Percentiles rank a stretch among this genome's conserved stretches.
Evolutionary conservation across 2,329 filamentous ascomycete genomes (phyloP).

Genomic region (Leptographium lundbergii): DNA sequence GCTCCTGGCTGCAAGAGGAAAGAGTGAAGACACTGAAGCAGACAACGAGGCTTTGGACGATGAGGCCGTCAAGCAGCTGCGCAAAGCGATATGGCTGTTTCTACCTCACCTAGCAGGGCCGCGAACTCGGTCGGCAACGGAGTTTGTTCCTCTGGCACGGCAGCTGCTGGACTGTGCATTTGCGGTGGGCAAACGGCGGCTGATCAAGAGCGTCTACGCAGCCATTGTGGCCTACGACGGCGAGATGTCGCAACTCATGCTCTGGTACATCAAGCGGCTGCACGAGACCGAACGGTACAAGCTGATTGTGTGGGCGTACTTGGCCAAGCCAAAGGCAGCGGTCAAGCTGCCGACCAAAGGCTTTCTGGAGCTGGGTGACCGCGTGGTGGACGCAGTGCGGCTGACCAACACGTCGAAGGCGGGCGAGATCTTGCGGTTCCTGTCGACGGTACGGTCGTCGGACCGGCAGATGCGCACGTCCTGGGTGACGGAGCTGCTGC

Average conservation of each 20-base stretch:
- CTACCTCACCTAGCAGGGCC: neutral
- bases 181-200: slow-evolving; percentile 9
- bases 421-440: slow-evolving; percentile 17
- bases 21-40: neutral
- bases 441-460: slow-evolving; percentile 14
- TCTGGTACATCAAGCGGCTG: slow-evolving; percentile 21
- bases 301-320: slow-evolving; percentile 21
- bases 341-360: slow-evolving; percentile 6
- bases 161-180: slow-evolving; percentile 19
- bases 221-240: slow-evolving; percentile 16
- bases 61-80: slow-evolving; percentile 1
- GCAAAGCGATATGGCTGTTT: slow-evolving; percentile 5
- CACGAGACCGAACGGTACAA: slow-evolving; percentile 14
- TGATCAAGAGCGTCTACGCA: slow-evolving; percentile 19
- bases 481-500: slow-evolving; percentile 26
- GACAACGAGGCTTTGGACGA: neutral
- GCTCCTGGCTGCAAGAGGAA: no score
- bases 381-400: slow-evolving; percentile 21
- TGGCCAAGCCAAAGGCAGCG: slow-evolving; percentile 16
- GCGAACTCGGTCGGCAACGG: neutral
- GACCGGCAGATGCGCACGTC: slow-evolving; percentile 16
- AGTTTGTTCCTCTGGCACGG: slow-evolving; percentile 13
- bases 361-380: slow-evolving; percentile 17
- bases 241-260: slow-evolving; percentile 15
- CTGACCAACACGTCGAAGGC: slow-evolving; percentile 16